Evolutionary conservation across 2,329 filamentous ascomycete genomes (phyloP).

Genomic region (Paracoccidioides brasiliensis): DNA sequence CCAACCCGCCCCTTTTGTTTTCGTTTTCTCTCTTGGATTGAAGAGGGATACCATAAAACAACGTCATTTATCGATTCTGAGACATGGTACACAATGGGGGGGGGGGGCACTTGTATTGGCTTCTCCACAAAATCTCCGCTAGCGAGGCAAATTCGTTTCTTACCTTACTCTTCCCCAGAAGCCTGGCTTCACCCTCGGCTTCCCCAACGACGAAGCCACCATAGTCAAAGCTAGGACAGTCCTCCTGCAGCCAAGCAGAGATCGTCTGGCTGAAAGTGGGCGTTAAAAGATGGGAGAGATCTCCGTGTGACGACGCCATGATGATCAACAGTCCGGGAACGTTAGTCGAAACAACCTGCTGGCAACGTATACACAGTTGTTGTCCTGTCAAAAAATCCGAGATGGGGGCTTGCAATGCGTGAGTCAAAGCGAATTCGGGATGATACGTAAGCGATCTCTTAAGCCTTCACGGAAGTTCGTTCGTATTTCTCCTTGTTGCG

Average conservation of each 20-base stretch:
- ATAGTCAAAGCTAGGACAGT: slow-evolving; percentile 93
- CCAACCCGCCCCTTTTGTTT: no score
- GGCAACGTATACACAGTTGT: no score
- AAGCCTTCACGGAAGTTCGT: no score
- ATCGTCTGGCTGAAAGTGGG: slow-evolving; percentile 72
- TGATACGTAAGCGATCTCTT: no score
- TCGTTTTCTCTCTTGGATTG: no score
- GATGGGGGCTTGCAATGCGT: not conserved
- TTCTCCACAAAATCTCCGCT: not conserved
- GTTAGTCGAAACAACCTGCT: no score
- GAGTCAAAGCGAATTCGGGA: no score
- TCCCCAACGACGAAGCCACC: slow-evolving; percentile 88
- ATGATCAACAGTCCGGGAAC: not conserved
- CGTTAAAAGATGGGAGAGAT: slow-evolving; percentile 63
- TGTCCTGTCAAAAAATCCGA: not conserved
- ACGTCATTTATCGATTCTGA: not conserved
- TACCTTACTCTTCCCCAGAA: slow-evolving; percentile 47
- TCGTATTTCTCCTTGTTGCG: no score
- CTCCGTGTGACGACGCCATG: slow-evolving; percentile 47
- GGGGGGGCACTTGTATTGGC: no score
- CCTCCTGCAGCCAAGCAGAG: slow-evolving; percentile 80
- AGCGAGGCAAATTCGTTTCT: slow-evolving; percentile 5
- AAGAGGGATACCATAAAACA: no score
- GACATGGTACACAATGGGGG: not conserved
- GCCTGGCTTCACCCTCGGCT: slow-evolving; percentile 28